A percentile compares a stretch with the other conserved stretches of the same genome.
Conservation (phyloP, 2,329 filamentous ascomycete genomes). For the Exophiala lecanii-corni region DNA sequence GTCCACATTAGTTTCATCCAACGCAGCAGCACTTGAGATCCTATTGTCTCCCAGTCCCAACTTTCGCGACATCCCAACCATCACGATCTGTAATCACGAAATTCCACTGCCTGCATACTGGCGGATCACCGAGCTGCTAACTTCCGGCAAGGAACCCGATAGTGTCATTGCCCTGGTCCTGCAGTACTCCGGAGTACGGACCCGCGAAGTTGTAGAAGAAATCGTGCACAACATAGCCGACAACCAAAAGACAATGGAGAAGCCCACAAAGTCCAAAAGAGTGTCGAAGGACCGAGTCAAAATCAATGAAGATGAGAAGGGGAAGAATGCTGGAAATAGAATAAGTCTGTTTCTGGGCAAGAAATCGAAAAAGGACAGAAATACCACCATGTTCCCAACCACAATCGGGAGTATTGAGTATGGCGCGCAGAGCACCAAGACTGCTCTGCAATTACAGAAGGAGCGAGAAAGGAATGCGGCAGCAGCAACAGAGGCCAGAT, state of each 20-base stretch:
- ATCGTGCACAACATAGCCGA: constrained; percentile 14
- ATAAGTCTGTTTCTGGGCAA: neutral
- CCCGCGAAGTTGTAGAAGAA: constrained; percentile 7
- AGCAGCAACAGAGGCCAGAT: neutral
- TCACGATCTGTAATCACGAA: constrained; percentile 13
- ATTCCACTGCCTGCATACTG: constrained; percentile 20
- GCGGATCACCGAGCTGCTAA: constrained; percentile 11
- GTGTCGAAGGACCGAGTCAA: neutral
- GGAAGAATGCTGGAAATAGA: neutral
- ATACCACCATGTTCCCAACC: too few species aligned
- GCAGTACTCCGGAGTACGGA: constrained; percentile 9
- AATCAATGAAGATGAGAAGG: neutral
- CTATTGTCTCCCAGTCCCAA: constrained; percentile 16
- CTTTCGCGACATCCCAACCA: constrained; percentile 17
- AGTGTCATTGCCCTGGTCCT: constrained; percentile 11
- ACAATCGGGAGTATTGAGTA: too few species aligned
- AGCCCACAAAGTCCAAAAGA: neutral
- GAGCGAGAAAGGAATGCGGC: neutral
- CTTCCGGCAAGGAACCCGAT: constrained; percentile 8
- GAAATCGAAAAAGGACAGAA: neutral
- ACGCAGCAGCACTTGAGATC: constrained; percentile 10
- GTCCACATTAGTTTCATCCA: too few species aligned
- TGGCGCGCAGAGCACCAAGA: neutral
- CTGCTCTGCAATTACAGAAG: neutral
- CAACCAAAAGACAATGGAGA: constrained; percentile 9